Evolutionary conservation across 2,329 filamentous ascomycete species (phyloP), one percentile per base, ranked within the genome.

Genomic region (Arthrocladium fulminans): DNA sequence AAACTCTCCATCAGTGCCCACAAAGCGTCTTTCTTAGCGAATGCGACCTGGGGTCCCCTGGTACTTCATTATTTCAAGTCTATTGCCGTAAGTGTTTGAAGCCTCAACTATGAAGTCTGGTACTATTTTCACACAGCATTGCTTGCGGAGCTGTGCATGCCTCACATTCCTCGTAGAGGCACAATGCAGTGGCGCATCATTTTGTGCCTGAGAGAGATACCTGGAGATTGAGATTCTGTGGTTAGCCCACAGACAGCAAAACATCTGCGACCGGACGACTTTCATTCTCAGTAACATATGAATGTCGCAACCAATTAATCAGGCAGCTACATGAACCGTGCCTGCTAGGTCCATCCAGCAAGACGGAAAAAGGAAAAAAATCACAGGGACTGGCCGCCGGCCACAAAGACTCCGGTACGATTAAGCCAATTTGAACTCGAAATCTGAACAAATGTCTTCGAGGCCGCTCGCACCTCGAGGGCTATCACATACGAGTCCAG

Each of bases 211-310:
- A 48, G 25, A 41, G 45, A 41, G n/a, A 41, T 48, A 48, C 45
- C 45, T 48, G 45, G 45, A 41, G 45, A 48, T 42, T 48, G 45
- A 48, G 23, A 42, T 13, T 34, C 19, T 45, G 29, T 27, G 20
- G 17, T 13, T 13, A 10, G 9, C 6, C n/a, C n/a, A n/a, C n/a
- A n/a, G n/a, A n/a, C n/a, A n/a, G n/a, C n/a, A 15, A 19, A 7
- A 5, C 13, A 34, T 5, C 6, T 3, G 42, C 17, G 7, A 45
- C 42, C n/a, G 3, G 15, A 20, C 42, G 32, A 27, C 15, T 23
- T n/a, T 45, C 19, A 19, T 23, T 8, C 6, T 27, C n/a, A n/a
- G 10, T 3, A n/a, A 10, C 25, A 25, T 20, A 4, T 35, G 42
- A 25, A 25, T 22, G 39, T 17, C 13, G 40, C 40, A 17, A 43